Conservation (phyloP, 2,329 filamentous ascomycete species). For the Plenodomus lindquistii region DNA sequence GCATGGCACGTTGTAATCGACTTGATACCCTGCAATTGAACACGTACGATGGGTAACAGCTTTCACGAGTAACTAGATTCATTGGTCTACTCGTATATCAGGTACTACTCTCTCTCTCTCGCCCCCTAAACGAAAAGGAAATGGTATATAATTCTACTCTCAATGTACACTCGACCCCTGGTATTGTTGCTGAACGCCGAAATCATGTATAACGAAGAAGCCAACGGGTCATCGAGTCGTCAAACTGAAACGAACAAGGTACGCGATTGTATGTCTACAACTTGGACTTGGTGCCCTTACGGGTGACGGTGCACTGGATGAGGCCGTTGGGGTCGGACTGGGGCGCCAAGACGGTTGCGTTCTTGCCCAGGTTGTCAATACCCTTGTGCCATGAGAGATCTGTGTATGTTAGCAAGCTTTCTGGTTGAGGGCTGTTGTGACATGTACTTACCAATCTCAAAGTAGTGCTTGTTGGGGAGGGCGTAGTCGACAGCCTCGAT, state of each 20-base stretch:
- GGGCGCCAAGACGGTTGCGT: constrained; percentile 93
- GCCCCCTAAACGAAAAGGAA: constrained; percentile 11
- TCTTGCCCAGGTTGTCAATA: constrained; percentile 89
- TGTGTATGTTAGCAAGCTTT: constrained; percentile 43
- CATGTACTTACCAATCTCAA: constrained; percentile 76
- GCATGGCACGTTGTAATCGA: background rate
- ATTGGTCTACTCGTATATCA: constrained; percentile 1
- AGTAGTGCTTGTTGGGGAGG: constrained; percentile 98
- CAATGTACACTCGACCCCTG: constrained; percentile 15
- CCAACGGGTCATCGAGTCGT: constrained; percentile 6
- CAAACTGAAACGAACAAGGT: constrained; percentile 9
- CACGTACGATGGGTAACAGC: background rate
- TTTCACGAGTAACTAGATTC: background rate
- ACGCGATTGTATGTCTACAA: constrained; percentile 34
- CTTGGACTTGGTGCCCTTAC: constrained; percentile 54
- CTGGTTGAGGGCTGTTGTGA: background rate
- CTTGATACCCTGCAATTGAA: background rate
- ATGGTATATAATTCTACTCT: constrained; percentile 38
- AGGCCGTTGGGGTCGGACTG: constrained; percentile 93
- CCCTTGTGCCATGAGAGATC: constrained; percentile 97
- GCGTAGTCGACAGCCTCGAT: constrained; percentile 77
- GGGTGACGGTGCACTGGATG: constrained; percentile 87
- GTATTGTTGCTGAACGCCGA: constrained; percentile 11
- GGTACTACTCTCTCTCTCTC: constrained; percentile 25
- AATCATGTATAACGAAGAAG: constrained; percentile 18